Evolutionary conservation across 2,329 filamentous ascomycete genomes (phyloP), one percentile per base, ranked within the genome.

Genomic region (Penicillium nordicum): DNA sequence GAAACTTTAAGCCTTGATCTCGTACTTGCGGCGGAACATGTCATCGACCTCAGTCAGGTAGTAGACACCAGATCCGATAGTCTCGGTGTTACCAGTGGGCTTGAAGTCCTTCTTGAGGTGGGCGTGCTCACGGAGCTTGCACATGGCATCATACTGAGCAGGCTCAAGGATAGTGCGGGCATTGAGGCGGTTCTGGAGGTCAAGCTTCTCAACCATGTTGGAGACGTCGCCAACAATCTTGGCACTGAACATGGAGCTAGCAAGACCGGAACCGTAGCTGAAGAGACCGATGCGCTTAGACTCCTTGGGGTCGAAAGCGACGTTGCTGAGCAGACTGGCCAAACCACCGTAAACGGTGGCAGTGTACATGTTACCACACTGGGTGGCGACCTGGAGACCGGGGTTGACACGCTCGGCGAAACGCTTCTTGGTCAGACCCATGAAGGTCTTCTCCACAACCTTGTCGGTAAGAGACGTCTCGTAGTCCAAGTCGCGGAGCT

Each of bases 361-460:
- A 58, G 78, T 81, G 72, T 85, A 85, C 83, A 85, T 85, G 75
- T 85, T 85, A 69, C 80, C 80, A 74, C 87, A 90, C 74, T 88
- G 84, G 63, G 89, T 92, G 64, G 90, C 86, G 36, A 91, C 87
- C 76, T 91, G 83, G 72, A 89, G 87, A 68, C 82, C 79, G 50
- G 88, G 88, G 72, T 82, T 80, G 66, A 94, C 87, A 68, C 89
- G 87, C 77, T 92, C 88, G 71, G 85, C 83, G 78, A 90, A 93
- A 67, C 84, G 84, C 83, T 92, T 92, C 85, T 94, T 93, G 74
- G 88, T 87, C 66, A 93, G 81, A 56, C 73, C 81, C 87, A 94
- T 90, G 75, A 94, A 94, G 60, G 87, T 88, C 85, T 93, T 94
- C 82, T 94, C 90, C 38, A 94, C 83, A 51, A 81, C 83, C 82